Percentiles rank a stretch among this genome's conserved stretches.
phyloP scores from a whole-genome alignment of 257 asterid species.

The Paraleonurus japonicus region DNA sequence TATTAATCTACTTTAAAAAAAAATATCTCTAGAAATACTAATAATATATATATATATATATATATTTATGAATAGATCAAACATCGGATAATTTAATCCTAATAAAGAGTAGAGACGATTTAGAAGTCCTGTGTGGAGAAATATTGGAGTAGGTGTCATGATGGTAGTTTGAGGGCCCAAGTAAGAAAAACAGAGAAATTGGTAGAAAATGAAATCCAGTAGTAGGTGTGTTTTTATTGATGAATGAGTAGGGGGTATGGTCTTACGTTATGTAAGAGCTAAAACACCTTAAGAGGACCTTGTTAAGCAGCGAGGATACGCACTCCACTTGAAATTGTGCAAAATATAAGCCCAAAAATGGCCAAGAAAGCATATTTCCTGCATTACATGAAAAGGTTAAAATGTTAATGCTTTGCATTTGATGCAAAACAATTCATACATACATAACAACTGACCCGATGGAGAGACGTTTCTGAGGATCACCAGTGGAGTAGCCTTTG shows the following conservation, averaged over 20 bases:
- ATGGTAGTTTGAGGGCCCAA: too few relatives aligned
- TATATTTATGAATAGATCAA: background rate
- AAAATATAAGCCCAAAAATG: conserved; percentile 47
- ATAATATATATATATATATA: too few relatives aligned
- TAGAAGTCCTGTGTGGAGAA: too few relatives aligned
- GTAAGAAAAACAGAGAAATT: background rate
- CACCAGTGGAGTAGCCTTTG: conserved; percentile 81
- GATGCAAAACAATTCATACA: too few relatives aligned
- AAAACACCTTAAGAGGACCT: too few relatives aligned
- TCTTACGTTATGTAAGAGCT: too few relatives aligned
- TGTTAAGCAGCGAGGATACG: conserved; percentile 31
- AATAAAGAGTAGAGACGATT: too few relatives aligned
- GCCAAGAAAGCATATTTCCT: conserved; percentile 65
- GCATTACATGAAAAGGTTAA: conserved; percentile 19
- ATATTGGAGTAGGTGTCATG: too few relatives aligned
- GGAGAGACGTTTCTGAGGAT: conserved; percentile 55
- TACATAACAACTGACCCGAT: conserved; percentile 49
- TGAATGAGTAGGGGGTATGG: background rate
- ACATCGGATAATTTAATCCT: background rate
- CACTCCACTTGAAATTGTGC: conserved; percentile 62
- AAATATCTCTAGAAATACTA: too few relatives aligned
- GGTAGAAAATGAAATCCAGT: background rate
- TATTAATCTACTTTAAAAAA: background rate
- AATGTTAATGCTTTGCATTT: too few relatives aligned
- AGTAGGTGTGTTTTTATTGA: background rate